A percentile compares a stretch with the other conserved stretches of the same genome.
Evolutionary conservation across 805 yeast genomes (phyloP).

Genomic region (Wickerhamiella occidentalis): DNA sequence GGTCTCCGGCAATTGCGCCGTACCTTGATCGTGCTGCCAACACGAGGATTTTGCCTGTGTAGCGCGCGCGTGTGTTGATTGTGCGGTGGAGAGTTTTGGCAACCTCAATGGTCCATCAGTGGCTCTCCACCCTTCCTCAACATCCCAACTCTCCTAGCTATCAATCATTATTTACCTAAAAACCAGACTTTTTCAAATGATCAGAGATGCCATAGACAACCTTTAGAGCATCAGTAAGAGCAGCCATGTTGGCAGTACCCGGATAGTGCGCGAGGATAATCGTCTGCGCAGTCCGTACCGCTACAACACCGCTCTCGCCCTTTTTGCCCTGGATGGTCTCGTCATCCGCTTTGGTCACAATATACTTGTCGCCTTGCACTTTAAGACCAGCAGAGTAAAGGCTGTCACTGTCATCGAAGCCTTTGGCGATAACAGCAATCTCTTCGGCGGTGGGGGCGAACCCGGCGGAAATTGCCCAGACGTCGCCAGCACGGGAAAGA

Average conservation of each 20-base stretch:
- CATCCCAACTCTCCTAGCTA: no score
- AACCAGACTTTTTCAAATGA: slow-evolving; percentile 39
- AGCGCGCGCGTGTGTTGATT: no score
- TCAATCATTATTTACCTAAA: not conserved
- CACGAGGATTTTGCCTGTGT: slow-evolving; percentile 54
- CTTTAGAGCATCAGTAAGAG: slow-evolving; percentile 86
- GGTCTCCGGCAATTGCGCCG: slow-evolving; percentile 77
- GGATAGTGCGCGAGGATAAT: slow-evolving; percentile 80
- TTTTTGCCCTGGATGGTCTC: slow-evolving; percentile 87
- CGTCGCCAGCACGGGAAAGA: slow-evolving; percentile 88
- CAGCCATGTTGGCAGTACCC: slow-evolving; percentile 38
- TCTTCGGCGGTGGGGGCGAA: slow-evolving; percentile 57
- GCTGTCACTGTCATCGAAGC: slow-evolving; percentile 65
- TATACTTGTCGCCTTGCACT: slow-evolving; percentile 74
- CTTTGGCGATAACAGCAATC: slow-evolving; percentile 58
- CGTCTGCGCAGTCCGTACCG: slow-evolving; percentile 90
- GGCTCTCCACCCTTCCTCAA: no score
- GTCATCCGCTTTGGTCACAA: slow-evolving; percentile 77
- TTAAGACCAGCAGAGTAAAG: slow-evolving; percentile 83
- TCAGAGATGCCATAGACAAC: slow-evolving; percentile 94
- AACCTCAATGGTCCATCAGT: no score
- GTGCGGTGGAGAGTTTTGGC: no score
- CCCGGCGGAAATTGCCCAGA: slow-evolving; percentile 79
- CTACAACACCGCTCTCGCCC: slow-evolving; percentile 77
- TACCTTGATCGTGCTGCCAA: slow-evolving; percentile 51